A percentile compares a stretch with the other conserved stretches of the same genome.
Evolutionary conservation across 495 filamentous ascomycete species (phyloP).

Genomic region (Pyrenopolyporus hunteri): DNA sequence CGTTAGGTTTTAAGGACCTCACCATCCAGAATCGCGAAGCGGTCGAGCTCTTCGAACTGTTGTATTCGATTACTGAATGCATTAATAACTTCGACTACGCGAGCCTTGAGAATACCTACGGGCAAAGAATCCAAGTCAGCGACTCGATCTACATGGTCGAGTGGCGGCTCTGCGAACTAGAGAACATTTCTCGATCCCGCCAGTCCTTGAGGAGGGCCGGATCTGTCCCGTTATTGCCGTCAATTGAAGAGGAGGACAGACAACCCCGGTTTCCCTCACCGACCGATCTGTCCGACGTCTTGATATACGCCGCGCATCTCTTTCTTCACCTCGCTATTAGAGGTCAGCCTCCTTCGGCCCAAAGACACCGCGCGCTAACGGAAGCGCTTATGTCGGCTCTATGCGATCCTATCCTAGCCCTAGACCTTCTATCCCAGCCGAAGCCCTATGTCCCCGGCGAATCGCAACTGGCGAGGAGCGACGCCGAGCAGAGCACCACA

Average conservation of each 20-base stretch:
- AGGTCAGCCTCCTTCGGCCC: slow-evolving; percentile 40
- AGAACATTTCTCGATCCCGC: slow-evolving; percentile 26
- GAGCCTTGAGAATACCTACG: slow-evolving; percentile 34
- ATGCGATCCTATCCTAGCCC: slow-evolving; percentile 26
- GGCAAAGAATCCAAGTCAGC: slow-evolving; percentile 36
- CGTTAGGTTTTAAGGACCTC: slow-evolving; percentile 22
- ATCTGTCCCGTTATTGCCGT: slow-evolving; percentile 16
- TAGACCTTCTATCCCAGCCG: slow-evolving; percentile 35
- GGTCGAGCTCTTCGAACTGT: slow-evolving; percentile 37
- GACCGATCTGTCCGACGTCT: slow-evolving; percentile 38
- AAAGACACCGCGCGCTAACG: slow-evolving; percentile 34
- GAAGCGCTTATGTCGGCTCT: slow-evolving; percentile 39
- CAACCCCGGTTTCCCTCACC: slow-evolving; percentile 11
- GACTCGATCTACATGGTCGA: slow-evolving; percentile 43
- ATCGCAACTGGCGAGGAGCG: slow-evolving; percentile 17
- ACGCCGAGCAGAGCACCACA: slow-evolving; percentile 18
- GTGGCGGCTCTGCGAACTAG: slow-evolving; percentile 41
- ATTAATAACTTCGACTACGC: slow-evolving; percentile 40
- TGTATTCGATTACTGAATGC: slow-evolving; percentile 38
- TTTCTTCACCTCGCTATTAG: slow-evolving; percentile 41
- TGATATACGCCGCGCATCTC: slow-evolving; percentile 37
- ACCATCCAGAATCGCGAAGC: slow-evolving; percentile 35
- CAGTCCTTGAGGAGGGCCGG: slow-evolving; percentile 15
- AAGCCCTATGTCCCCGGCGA: slow-evolving; percentile 21
- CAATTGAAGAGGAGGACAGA: slow-evolving; percentile 7